Evolutionary conservation across 2,329 filamentous ascomycete genomes (phyloP).

Genomic region (Trichoderma atroviride): DNA sequence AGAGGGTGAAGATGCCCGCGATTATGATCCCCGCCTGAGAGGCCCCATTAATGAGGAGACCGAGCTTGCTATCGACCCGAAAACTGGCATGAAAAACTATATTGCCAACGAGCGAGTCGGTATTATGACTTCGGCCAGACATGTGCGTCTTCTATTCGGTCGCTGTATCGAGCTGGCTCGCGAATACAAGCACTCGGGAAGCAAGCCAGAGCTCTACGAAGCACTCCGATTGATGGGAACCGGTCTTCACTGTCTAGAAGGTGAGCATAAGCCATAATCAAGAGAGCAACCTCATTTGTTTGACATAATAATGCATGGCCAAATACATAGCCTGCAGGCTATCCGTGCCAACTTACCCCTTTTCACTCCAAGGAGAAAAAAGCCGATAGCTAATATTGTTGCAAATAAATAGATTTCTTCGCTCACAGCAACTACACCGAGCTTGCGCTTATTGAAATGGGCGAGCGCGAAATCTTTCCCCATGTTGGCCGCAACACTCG

Average conservation of each 20-base stretch:
- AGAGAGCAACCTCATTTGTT: background rate
- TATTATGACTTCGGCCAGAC: conserved; percentile 79
- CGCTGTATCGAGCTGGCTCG: conserved; percentile 80
- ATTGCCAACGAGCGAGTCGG: conserved; percentile 80
- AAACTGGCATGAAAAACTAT: conserved; percentile 86
- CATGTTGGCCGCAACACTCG: conserved; percentile 79
- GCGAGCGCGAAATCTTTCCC: conserved; percentile 79
- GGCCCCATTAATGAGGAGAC: conserved; percentile 76
- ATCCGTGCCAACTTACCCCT: background rate
- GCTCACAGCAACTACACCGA: conserved; percentile 95
- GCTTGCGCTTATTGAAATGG: conserved; percentile 83
- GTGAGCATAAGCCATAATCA: conserved; percentile 40
- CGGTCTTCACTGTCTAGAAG: conserved; percentile 84
- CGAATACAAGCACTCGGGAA: conserved; percentile 61
- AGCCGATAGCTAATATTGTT: background rate
- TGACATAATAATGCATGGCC: too few relatives aligned
- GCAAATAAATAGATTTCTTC: conserved; percentile 66
- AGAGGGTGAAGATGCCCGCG: conserved; percentile 81
- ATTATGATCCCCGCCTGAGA: conserved; percentile 80
- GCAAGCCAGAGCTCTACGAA: conserved; percentile 77
- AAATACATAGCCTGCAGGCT: background rate
- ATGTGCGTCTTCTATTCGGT: conserved; percentile 74
- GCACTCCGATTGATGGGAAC: conserved; percentile 85
- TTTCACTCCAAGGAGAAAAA: background rate
- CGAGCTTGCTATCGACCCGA: conserved; percentile 77